A percentile compares a stretch with the other conserved stretches of the same genome.
Conservation (phyloP, 106 monocot species). For the Narthecium ossifragum region DNA sequence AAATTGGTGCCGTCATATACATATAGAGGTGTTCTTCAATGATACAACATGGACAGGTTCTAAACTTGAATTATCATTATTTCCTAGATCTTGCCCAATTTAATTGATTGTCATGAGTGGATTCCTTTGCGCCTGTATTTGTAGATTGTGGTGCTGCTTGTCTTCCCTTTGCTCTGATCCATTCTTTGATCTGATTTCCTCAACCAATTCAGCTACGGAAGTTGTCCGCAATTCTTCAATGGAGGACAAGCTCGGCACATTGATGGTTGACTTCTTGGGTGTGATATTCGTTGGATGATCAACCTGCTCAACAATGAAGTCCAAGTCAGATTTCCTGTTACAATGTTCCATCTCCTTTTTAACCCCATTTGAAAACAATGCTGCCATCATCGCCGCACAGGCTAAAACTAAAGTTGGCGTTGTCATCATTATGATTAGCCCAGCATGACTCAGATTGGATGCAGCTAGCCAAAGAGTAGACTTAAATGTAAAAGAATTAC, state of each 20-base stretch:
- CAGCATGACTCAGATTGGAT: no score
- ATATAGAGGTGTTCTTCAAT: no score
- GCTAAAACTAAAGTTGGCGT: no score
- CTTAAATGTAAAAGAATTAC: no score
- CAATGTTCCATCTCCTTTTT: neutral
- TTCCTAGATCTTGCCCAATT: neutral
- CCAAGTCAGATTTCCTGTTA: no score
- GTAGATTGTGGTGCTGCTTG: constrained; percentile 1
- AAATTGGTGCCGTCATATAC: no score
- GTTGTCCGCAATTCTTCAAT: constrained; percentile 30
- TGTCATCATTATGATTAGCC: no score
- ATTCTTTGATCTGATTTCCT: constrained; percentile 12
- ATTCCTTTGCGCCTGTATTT: constrained; percentile 25
- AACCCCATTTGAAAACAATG: neutral
- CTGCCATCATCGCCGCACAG: neutral
- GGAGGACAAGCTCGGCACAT: constrained; percentile 26
- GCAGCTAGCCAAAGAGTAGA: no score
- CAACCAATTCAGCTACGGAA: constrained; percentile 6
- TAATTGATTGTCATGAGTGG: constrained; percentile 32
- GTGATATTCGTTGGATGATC: constrained; percentile 16
- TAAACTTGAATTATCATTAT: no score
- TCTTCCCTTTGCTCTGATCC: neutral
- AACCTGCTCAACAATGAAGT: constrained; percentile 24
- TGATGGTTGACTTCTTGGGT: constrained; percentile 13
- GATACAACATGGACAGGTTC: no score